phyloP scores from a whole-genome alignment of 2,329 filamentous ascomycete species.

The Leptographium lundbergii region DNA sequence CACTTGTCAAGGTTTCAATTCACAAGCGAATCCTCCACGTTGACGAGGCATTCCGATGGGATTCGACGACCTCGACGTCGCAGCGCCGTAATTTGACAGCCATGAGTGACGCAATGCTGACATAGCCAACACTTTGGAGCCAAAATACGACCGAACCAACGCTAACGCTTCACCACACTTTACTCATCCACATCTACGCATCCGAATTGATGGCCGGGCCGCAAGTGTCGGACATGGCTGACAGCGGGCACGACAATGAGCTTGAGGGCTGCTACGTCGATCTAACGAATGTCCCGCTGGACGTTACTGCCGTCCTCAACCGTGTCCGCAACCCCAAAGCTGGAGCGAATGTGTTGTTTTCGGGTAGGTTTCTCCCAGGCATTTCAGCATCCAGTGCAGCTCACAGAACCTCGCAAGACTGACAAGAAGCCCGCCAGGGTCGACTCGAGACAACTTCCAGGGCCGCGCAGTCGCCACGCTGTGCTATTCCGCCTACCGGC shows the following conservation, averaged over 20 bases:
- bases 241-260: too few relatives aligned
- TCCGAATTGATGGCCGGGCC: neutral
- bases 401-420: too few relatives aligned
- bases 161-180: neutral
- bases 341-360: constrained; percentile 66
- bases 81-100: too few relatives aligned
- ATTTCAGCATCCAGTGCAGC: too few relatives aligned
- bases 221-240: neutral
- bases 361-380: constrained; percentile 31
- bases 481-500: constrained; percentile 61
- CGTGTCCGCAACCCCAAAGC: constrained; percentile 60
- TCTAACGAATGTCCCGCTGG: constrained; percentile 51
- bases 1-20: too few relatives aligned
- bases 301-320: constrained; percentile 44
- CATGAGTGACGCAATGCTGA: too few relatives aligned
- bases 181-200: neutral
- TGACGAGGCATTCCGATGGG: too few relatives aligned
- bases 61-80: too few relatives aligned
- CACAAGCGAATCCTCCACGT: too few relatives aligned
- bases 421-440: constrained; percentile 36
- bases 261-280: constrained; percentile 47
- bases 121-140: neutral
- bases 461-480: constrained; percentile 61
- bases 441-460: constrained; percentile 63
- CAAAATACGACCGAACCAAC: neutral